phyloP scores from a whole-genome alignment of 2,329 filamentous ascomycete species.

The Cladosporium cucumerinum region DNA sequence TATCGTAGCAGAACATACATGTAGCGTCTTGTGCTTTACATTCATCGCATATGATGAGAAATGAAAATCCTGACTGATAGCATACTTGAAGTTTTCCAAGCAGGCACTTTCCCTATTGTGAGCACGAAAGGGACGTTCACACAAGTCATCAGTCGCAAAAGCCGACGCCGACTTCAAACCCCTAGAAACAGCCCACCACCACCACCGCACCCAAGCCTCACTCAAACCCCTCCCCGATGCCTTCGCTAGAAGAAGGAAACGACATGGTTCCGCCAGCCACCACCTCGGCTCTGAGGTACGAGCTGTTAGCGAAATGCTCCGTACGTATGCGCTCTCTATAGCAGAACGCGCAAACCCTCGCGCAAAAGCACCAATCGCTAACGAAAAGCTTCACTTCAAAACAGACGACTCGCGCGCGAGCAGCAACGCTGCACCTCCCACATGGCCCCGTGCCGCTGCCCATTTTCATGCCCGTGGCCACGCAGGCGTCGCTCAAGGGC shows the following conservation, averaged over 20 bases:
- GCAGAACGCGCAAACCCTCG: constrained; percentile 13
- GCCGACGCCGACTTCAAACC: not conserved
- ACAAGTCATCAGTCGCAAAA: not conserved
- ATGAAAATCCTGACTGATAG: too few relatives aligned
- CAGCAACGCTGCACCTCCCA: constrained; percentile 80
- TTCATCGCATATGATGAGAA: too few relatives aligned
- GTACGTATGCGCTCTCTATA: constrained; percentile 49
- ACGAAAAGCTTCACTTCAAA: constrained; percentile 8
- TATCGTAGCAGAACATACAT: not conserved
- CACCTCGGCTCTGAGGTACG: constrained; percentile 67
- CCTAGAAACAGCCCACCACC: not conserved
- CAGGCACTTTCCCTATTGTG: not conserved
- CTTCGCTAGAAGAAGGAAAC: not conserved
- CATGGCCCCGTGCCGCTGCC: constrained; percentile 89
- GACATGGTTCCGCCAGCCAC: not conserved
- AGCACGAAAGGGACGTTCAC: not conserved
- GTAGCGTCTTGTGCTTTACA: not conserved
- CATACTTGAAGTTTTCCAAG: too few relatives aligned
- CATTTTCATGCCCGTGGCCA: constrained; percentile 98
- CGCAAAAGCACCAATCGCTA: constrained; percentile 1
- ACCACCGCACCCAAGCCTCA: not conserved
- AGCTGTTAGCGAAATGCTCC: constrained; percentile 74
- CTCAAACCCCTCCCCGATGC: not conserved
- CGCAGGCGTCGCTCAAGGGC: constrained; percentile 92
- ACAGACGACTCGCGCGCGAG: constrained; percentile 90